phyloP scores from a whole-genome alignment of 192 early-diverging fungal species.

The Coemansia sp. region DNA sequence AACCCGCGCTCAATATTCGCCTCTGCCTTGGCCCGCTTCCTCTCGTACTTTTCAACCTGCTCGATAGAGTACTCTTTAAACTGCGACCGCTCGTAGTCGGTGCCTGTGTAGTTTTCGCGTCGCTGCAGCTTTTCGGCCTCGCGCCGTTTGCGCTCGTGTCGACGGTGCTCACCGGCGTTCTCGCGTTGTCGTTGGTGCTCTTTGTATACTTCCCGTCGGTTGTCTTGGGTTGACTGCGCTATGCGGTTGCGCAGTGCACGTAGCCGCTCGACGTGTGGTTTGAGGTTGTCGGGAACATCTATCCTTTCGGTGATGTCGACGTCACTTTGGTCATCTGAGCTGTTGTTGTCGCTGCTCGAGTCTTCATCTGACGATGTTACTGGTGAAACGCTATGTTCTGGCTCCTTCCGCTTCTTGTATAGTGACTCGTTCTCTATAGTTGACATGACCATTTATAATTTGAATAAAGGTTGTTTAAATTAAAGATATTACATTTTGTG shows the following conservation, averaged over 20 bases:
- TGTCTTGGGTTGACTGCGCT: slow-evolving; percentile 52
- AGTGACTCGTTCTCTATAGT: background rate
- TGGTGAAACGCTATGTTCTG: background rate
- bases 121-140: slow-evolving; percentile 72
- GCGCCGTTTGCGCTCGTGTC: slow-evolving; percentile 64
- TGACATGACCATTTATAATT: background rate
- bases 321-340: slow-evolving; percentile 6
- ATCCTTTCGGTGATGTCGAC: slow-evolving; percentile 35
- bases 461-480: background rate
- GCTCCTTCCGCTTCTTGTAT: background rate
- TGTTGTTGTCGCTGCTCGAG: slow-evolving; percentile 7
- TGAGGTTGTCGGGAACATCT: slow-evolving; percentile 29
- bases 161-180: slow-evolving; percentile 62
- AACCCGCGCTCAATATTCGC: slow-evolving; percentile 69
- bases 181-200: slow-evolving; percentile 73
- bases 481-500: background rate
- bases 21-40: slow-evolving; percentile 58
- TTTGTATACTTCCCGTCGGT: slow-evolving; percentile 69
- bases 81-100: slow-evolving; percentile 80
- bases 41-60: slow-evolving; percentile 76
- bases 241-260: slow-evolving; percentile 21
- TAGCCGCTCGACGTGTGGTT: slow-evolving; percentile 29
- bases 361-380: slow-evolving; percentile 5
- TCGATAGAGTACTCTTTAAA: slow-evolving; percentile 85
- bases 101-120: slow-evolving; percentile 61